Percentiles rank a stretch among this genome's conserved stretches.
These are phyloP conservation scores for Micromonas pusilla DNA, from an alignment of 139 green algal species.

Conservation along the genomic window DNA sequence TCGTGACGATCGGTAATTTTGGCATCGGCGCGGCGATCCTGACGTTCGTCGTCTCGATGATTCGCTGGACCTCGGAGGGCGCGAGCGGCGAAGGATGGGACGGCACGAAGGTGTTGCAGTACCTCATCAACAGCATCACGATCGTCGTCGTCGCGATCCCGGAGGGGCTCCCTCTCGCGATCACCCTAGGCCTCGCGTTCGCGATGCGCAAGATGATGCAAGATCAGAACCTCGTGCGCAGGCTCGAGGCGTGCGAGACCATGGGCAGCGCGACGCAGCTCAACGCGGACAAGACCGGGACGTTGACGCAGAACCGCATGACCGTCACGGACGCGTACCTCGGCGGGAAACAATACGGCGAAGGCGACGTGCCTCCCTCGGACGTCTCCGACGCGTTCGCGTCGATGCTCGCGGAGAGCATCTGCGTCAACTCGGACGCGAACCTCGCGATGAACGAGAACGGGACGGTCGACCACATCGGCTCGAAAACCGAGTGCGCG, in stretches of 20 bases:
- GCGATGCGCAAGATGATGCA: constrained; percentile 92
- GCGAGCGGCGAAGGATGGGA: constrained; percentile 40
- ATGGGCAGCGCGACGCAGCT: constrained; percentile 98
- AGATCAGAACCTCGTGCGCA: constrained; percentile 86
- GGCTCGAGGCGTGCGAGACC: constrained; percentile 83
- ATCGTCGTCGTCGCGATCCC: constrained; percentile 89
- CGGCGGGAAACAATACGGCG: constrained; percentile 46
- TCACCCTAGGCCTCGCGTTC: constrained; percentile 50
- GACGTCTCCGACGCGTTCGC: background rate
- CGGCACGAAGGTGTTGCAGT: constrained; percentile 66
- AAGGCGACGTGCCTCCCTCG: constrained; percentile 26
- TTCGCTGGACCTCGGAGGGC: constrained; percentile 64
- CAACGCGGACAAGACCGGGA: constrained; percentile 96
- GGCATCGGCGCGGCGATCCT: constrained; percentile 77
- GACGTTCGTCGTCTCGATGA: constrained; percentile 78
- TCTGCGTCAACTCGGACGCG: constrained; percentile 76
- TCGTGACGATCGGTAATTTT: constrained; percentile 87
- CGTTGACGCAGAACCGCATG: constrained; percentile 96
- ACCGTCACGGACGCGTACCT: constrained; percentile 91
- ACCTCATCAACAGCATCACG: constrained; percentile 90
- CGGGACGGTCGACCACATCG: constrained; percentile 8
- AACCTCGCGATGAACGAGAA: constrained; percentile 52
- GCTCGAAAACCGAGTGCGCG: constrained; percentile 22
- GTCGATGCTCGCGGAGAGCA: constrained; percentile 43
- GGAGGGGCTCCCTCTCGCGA: constrained; percentile 78